Conservation (phyloP, 768 basidiomycete species). For the Pulveroboletus ravenelii region DNA sequence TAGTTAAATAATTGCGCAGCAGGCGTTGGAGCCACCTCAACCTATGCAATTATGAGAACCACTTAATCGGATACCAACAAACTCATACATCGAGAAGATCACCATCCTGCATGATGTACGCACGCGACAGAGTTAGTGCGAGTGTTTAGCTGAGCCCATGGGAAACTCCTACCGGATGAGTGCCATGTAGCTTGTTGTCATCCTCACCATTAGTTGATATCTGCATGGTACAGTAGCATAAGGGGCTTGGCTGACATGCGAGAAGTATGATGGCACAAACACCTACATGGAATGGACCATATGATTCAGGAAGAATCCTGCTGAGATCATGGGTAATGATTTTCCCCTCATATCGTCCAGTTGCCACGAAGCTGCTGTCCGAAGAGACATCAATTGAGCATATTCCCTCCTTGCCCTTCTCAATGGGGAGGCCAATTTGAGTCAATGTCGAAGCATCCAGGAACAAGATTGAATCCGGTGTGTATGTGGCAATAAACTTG, state of each 20-base stretch:
- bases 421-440: background rate
- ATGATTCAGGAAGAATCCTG: background rate
- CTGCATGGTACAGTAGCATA: background rate
- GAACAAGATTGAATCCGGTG: background rate
- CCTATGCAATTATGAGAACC: background rate
- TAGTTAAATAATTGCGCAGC: background rate
- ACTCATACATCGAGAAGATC: background rate
- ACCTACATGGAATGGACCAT: background rate
- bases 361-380: background rate
- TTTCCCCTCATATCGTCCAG: background rate
- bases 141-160: no score
- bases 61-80: background rate
- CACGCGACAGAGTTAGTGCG: no score
- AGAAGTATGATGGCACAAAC: background rate
- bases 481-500: background rate
- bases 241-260: no score
- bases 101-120: no score
- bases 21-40: background rate
- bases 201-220: no score
- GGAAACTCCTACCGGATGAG: no score
- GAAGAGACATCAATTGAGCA: background rate
- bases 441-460: background rate
- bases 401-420: background rate
- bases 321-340: background rate
- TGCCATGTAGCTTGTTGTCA: no score